phyloP scores from a whole-genome alignment of 805 yeast genomes.

The Pichia pseudocactophila region DNA sequence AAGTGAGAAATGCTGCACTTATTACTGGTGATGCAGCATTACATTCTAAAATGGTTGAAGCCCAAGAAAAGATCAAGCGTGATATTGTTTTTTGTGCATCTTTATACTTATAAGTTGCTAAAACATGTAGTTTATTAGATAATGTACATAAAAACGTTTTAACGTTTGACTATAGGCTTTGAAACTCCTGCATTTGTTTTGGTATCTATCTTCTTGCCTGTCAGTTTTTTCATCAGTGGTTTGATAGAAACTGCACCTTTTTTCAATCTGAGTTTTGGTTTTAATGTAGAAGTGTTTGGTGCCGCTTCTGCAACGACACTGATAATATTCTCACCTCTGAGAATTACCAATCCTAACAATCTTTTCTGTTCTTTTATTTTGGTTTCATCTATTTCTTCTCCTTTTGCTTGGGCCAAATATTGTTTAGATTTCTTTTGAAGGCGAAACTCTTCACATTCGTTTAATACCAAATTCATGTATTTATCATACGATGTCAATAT shows the following conservation, averaged over 20 bases:
- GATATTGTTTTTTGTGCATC: constrained; percentile 97
- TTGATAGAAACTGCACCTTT: constrained; percentile 27
- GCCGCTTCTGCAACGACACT: constrained; percentile 65
- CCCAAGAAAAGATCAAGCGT: constrained; percentile 91
- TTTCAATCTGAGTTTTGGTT: constrained; percentile 25
- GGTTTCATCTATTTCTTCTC: constrained; percentile 26
- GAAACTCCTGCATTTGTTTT: constrained; percentile 7
- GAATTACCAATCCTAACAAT: constrained; percentile 66
- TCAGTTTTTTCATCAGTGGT: constrained; percentile 21
- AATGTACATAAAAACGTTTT: not conserved
- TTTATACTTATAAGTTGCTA: constrained; percentile 62
- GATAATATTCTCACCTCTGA: constrained; percentile 83
- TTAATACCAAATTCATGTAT: constrained; percentile 76
- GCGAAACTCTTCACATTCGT: constrained; percentile 79
- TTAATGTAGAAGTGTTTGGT: constrained; percentile 28
- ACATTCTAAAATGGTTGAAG: constrained; percentile 81
- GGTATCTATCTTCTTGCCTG: constrained; percentile 11
- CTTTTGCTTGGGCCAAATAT: constrained; percentile 19
- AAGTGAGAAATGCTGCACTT: constrained; percentile 87
- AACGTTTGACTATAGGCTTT: constrained; percentile 6
- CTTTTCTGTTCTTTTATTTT: constrained; percentile 56
- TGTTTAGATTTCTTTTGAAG: constrained; percentile 50
- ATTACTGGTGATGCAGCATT: constrained; percentile 90
- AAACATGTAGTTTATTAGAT: no score
- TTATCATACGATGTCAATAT: constrained; percentile 81